Percentiles rank a stretch among this genome's conserved stretches.
phyloP scores from a whole-genome alignment of 2,329 filamentous ascomycete species.

The Ascochyta clinopodiicola region DNA sequence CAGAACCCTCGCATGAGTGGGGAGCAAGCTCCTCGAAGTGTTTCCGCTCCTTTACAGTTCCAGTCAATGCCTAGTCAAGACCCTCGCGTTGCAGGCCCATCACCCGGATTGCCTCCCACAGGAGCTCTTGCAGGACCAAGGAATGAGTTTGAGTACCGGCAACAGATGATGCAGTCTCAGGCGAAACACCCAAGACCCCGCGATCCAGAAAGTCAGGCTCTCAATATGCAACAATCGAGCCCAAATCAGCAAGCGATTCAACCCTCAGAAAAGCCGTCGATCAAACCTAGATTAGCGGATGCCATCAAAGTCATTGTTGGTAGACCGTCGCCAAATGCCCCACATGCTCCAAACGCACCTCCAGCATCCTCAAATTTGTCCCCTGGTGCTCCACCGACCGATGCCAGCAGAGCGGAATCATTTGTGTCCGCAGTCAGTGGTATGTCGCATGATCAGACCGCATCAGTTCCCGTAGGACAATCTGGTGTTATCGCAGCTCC shows the following conservation, averaged over 20 bases:
- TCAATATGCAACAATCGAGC: conserved; percentile 45
- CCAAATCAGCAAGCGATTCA: conserved; percentile 28
- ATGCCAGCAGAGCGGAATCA: conserved; percentile 6
- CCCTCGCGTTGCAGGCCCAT: conserved; percentile 22
- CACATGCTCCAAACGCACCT: conserved; percentile 12
- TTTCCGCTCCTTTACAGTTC: conserved; percentile 17
- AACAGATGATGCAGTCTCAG: conserved; percentile 41
- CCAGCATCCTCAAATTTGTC: not conserved
- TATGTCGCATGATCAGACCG: conserved; percentile 27
- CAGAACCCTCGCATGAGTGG: conserved; percentile 23
- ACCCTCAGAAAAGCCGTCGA: conserved; percentile 33
- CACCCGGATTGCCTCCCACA: conserved; percentile 7
- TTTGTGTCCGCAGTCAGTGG: conserved; percentile 31
- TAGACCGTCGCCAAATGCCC: conserved; percentile 26
- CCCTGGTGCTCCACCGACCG: not conserved
- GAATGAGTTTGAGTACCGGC: conserved; percentile 41
- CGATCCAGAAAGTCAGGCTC: conserved; percentile 49
- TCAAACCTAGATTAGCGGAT: conserved; percentile 38
- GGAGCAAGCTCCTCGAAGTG: conserved; percentile 15
- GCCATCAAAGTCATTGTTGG: conserved; percentile 55
- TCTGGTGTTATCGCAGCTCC: conserved; percentile 17
- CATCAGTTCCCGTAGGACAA: conserved; percentile 24
- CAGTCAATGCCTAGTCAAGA: conserved; percentile 19
- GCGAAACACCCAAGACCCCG: conserved; percentile 50
- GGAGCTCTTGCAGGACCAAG: conserved; percentile 23